These are phyloP conservation scores for Mariannaea sp. DNA, from an alignment of 2,329 filamentous ascomycete species.

Conservation along the genomic window DNA sequence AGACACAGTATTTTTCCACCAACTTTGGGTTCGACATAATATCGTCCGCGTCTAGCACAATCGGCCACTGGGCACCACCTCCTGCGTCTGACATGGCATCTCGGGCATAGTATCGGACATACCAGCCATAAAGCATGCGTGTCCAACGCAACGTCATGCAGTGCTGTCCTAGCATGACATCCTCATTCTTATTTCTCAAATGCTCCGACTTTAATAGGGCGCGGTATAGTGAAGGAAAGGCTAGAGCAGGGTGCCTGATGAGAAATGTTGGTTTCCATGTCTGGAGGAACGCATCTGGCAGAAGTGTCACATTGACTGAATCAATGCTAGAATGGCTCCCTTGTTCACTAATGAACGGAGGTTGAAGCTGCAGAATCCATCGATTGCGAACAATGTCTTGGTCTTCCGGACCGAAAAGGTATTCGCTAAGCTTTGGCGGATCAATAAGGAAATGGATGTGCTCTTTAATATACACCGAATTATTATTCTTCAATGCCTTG, in stretches of 20 bases:
- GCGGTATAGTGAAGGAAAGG: constrained; percentile 25
- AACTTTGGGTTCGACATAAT: constrained; percentile 23
- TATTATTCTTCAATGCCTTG: constrained; percentile 20
- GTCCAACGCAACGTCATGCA: constrained; percentile 25
- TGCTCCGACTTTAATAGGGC: constrained; percentile 8
- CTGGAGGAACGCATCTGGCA: constrained; percentile 30
- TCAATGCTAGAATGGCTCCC: constrained; percentile 21
- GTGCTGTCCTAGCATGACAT: constrained; percentile 6
- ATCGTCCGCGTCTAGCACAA: constrained; percentile 29
- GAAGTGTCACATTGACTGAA: constrained; percentile 22
- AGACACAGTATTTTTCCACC: constrained; percentile 19
- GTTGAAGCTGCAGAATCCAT: neutral
- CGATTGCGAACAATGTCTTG: constrained; percentile 1
- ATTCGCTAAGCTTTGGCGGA: constrained; percentile 18
- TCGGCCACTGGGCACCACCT: constrained; percentile 24
- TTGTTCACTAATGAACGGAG: too few species aligned
- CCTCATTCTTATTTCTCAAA: neutral
- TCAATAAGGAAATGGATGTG: constrained; percentile 22
- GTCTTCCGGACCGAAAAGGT: neutral
- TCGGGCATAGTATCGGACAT: constrained; percentile 9
- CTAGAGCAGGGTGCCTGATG: constrained; percentile 26
- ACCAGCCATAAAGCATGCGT: constrained; percentile 26
- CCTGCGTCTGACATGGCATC: too few species aligned
- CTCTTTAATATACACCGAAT: constrained; percentile 24
- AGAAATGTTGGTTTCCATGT: constrained; percentile 32